Conservation (phyloP, 2,329 filamentous ascomycete species). For the Aspergillus udagawae region DNA sequence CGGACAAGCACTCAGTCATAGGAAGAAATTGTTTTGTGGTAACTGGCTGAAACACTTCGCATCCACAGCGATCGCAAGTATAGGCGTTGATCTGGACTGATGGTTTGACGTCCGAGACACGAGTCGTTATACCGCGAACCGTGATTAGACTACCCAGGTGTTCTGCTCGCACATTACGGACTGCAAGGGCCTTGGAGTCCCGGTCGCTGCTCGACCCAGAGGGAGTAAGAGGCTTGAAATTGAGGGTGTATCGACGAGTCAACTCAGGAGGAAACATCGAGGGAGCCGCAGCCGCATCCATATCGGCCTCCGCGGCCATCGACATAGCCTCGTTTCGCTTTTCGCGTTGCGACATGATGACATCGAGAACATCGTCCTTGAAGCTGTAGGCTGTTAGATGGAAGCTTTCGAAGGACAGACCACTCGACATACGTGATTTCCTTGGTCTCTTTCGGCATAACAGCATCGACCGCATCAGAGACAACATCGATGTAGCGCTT, state of each 20-base stretch:
- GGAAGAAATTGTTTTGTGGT: conserved; percentile 88
- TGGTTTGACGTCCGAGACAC: conserved; percentile 96
- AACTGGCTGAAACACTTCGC: conserved; percentile 95
- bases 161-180: conserved; percentile 87
- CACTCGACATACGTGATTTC: conserved; percentile 64
- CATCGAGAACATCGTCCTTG: conserved; percentile 95
- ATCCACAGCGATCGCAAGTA: conserved; percentile 92
- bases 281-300: conserved; percentile 62
- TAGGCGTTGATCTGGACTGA: conserved; percentile 97
- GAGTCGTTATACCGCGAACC: conserved; percentile 85
- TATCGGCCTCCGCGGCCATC: conserved; percentile 61
- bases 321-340: conserved; percentile 76
- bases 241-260: conserved; percentile 88
- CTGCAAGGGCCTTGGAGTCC: conserved; percentile 67
- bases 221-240: conserved; percentile 87
- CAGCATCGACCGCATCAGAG: conserved; percentile 79
- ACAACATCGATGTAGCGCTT: conserved; percentile 94
- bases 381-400: conserved; percentile 56
- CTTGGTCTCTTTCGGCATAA: conserved; percentile 72
- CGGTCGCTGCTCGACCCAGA: conserved; percentile 61
- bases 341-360: conserved; percentile 88
- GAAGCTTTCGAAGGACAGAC: background rate
- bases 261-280: conserved; percentile 88
- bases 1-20: conserved; percentile 78
- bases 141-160: conserved; percentile 93